Percentiles rank a stretch among this genome's conserved stretches.
These are phyloP conservation scores for Phytophthora chlamydospora DNA, from an alignment of 352 stramenopile genomes.

Conservation along the genomic window DNA sequence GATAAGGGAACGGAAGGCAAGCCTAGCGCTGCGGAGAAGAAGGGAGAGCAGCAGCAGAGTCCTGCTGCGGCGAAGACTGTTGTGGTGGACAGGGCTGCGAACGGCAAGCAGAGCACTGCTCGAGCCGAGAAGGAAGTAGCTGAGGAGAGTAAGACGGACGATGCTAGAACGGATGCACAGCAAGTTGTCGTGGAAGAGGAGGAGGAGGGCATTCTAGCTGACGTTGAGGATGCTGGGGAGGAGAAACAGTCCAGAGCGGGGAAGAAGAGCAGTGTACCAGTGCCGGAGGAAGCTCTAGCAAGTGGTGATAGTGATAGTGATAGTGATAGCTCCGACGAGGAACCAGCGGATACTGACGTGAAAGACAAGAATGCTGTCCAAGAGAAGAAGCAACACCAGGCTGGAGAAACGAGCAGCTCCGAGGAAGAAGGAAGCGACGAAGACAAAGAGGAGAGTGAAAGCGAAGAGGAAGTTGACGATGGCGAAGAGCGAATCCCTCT, in stretches of 20 bases:
- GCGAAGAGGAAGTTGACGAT: constrained; percentile 18
- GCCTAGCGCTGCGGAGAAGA: neutral
- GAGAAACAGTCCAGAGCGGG: neutral
- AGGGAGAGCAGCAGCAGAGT: neutral
- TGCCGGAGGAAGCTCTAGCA: constrained; percentile 19
- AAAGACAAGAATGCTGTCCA: constrained; percentile 10
- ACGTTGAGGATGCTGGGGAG: constrained; percentile 8
- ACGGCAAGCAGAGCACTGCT: neutral
- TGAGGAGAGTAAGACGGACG: neutral
- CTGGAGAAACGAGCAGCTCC: constrained; percentile 16
- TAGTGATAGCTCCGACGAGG: constrained; percentile 14
- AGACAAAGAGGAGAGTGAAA: constrained; percentile 6
- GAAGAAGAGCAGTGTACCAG: constrained; percentile 4
- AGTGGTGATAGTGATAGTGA: constrained; percentile 23
- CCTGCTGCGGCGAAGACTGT: neutral
- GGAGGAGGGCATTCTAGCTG: neutral
- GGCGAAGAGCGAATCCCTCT: constrained; percentile 25
- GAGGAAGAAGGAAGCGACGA: constrained; percentile 16
- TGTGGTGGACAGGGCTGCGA: neutral
- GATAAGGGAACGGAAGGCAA: neutral
- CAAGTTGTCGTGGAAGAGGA: constrained; percentile 3
- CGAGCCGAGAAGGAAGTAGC: neutral
- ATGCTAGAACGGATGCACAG: neutral
- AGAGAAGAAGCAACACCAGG: constrained; percentile 13
- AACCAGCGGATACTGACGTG: constrained; percentile 1